Evolutionary conservation across 768 basidiomycete species (phyloP).

Genomic region (Lyophyllum atratum): DNA sequence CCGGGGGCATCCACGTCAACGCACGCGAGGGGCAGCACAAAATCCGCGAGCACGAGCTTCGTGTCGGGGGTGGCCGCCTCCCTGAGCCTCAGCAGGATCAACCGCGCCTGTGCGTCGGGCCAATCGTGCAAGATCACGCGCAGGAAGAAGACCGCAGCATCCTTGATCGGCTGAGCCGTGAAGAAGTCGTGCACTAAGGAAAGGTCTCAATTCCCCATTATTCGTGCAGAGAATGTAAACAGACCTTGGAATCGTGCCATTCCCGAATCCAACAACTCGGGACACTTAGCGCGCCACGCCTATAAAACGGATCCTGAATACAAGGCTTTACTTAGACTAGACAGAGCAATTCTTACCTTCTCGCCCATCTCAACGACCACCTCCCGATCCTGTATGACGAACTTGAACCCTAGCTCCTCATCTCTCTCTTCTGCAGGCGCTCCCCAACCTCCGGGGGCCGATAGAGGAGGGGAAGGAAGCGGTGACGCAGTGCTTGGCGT

Average conservation of each 20-base stretch:
- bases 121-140: conserved; percentile 79
- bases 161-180: conserved; percentile 53
- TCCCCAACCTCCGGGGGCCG: background rate
- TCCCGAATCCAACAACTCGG: conserved; percentile 56
- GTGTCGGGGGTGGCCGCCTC: conserved; percentile 54
- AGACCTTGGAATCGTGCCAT: conserved; percentile 56
- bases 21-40: conserved; percentile 70
- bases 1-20: conserved; percentile 44
- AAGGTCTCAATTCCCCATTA: background rate
- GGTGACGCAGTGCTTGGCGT: background rate
- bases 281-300: conserved; percentile 63
- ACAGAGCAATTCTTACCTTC: conserved; percentile 34
- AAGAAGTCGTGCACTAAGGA: conserved; percentile 74
- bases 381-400: conserved; percentile 65
- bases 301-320: conserved; percentile 10
- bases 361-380: conserved; percentile 55
- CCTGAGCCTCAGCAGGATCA: conserved; percentile 45
- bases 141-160: conserved; percentile 67
- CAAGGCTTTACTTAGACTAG: background rate
- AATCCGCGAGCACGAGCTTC: conserved; percentile 70
- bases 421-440: conserved; percentile 8
- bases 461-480: background rate
- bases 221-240: conserved; percentile 3
- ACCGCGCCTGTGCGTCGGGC: conserved; percentile 60
- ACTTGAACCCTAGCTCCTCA: conserved; percentile 31